phyloP scores from a whole-genome alignment of 2,329 filamentous ascomycete genomes.

The Cordyceps militaris region DNA sequence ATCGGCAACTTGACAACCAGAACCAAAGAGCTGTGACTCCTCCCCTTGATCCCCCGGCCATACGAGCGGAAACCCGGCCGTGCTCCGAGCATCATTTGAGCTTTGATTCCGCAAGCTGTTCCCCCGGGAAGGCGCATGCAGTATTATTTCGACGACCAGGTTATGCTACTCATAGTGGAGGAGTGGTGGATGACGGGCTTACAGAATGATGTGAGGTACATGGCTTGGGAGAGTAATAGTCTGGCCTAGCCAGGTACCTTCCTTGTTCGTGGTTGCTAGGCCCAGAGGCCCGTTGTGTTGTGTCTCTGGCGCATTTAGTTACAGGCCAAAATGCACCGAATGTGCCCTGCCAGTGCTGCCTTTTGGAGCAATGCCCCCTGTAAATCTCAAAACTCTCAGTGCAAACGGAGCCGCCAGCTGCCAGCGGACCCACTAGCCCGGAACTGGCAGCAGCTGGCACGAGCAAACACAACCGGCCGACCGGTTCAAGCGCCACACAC shows the following conservation, averaged over 20 bases:
- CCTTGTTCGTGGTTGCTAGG: not conserved
- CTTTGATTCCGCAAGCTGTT: not conserved
- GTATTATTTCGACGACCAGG: slow-evolving; percentile 12
- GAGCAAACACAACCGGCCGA: slow-evolving; percentile 11
- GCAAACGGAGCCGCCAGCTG: not conserved
- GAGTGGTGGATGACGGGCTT: slow-evolving; percentile 7
- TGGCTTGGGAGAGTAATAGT: slow-evolving; percentile 5
- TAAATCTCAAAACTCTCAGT: not conserved
- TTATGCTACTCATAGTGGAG: slow-evolving; percentile 12
- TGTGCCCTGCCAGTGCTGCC: not conserved
- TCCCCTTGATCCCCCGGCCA: not conserved
- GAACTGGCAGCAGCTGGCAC: slow-evolving; percentile 9
- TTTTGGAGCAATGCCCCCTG: not conserved
- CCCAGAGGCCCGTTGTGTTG: not conserved
- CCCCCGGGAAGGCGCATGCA: not conserved
- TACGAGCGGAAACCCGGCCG: slow-evolving; percentile 11
- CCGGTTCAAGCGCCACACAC: slow-evolving; percentile 1
- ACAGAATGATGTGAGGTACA: slow-evolving; percentile 11
- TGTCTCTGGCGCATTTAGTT: not conserved
- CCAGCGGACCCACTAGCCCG: not conserved
- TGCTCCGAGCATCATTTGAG: slow-evolving; percentile 1
- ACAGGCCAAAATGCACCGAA: no score
- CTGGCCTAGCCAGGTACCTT: not conserved
- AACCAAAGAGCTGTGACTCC: not conserved
- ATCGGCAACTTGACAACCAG: not conserved